Conservation (phyloP, 768 basidiomycete species). For the Xanthoconium purpureum region DNA sequence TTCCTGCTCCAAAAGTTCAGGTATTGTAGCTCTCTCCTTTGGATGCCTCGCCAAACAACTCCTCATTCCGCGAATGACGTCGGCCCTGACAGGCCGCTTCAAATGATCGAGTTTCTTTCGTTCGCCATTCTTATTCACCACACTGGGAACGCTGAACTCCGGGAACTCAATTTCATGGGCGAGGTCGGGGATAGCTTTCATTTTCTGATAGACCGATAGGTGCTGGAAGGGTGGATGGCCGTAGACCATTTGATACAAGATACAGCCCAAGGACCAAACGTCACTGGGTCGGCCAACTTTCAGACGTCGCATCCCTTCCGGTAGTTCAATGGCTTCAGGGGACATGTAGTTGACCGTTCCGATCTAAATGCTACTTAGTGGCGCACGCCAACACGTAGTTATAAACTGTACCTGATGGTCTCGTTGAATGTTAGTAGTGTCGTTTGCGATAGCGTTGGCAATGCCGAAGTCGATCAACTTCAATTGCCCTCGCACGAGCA, state of each 20-base stretch:
- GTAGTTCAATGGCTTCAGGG: slow-evolving; percentile 90
- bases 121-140: slow-evolving; percentile 33
- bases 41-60: slow-evolving; percentile 75
- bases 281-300: slow-evolving; percentile 96
- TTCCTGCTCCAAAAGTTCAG: slow-evolving; percentile 76
- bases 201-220: slow-evolving; percentile 80
- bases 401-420: slow-evolving; percentile 74
- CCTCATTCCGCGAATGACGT: slow-evolving; percentile 81
- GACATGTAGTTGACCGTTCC: slow-evolving; percentile 99
- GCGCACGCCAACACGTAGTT: neutral
- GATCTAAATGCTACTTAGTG: slow-evolving; percentile 48
- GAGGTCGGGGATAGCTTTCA: slow-evolving; percentile 88
- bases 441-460: slow-evolving; percentile 96
- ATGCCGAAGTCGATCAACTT: slow-evolving; percentile 99
- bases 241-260: slow-evolving; percentile 98
- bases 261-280: slow-evolving; percentile 97
- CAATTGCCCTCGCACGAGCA: slow-evolving; percentile 89
- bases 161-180: slow-evolving; percentile 80
- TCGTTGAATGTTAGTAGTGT: slow-evolving; percentile 96
- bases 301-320: slow-evolving; percentile 81
- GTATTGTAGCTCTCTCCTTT: slow-evolving; percentile 84
- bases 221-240: slow-evolving; percentile 90
- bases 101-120: slow-evolving; percentile 62
- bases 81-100: slow-evolving; percentile 62
- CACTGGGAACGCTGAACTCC: slow-evolving; percentile 52